These are phyloP conservation scores for Claviceps capensis DNA, from an alignment of 2,329 filamentous ascomycete species.

Conservation along the genomic window DNA sequence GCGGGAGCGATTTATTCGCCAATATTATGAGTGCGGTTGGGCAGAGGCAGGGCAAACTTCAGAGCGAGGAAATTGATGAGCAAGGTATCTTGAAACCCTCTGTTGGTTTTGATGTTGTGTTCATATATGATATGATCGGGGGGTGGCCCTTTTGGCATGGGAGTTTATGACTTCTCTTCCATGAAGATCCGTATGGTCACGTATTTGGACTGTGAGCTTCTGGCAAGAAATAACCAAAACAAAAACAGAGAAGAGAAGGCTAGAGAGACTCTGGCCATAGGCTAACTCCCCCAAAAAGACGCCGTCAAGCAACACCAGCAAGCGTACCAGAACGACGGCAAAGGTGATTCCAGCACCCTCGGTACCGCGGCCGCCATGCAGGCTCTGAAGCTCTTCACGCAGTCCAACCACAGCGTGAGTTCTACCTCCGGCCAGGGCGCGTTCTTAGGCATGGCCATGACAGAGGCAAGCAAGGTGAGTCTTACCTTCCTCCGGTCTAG, in stretches of 20 bases:
- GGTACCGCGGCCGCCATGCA: slow-evolving; percentile 70
- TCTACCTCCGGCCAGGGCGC: slow-evolving; percentile 52
- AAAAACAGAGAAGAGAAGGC: too few species aligned
- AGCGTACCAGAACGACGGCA: slow-evolving; percentile 44
- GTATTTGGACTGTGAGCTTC: too few species aligned
- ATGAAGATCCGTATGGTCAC: too few species aligned
- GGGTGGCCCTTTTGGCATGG: too few species aligned
- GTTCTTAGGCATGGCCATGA: slow-evolving; percentile 78
- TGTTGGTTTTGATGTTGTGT: neutral
- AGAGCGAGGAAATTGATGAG: slow-evolving; percentile 35
- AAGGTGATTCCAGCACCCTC: slow-evolving; percentile 36
- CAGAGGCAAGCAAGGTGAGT: slow-evolving; percentile 63
- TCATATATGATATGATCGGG: neutral
- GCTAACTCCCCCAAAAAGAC: slow-evolving; percentile 24
- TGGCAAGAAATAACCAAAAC: too few species aligned
- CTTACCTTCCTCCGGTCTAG: neutral
- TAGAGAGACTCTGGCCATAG: too few species aligned
- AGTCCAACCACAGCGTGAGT: slow-evolving; percentile 34
- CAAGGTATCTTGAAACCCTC: slow-evolving; percentile 23
- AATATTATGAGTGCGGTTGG: slow-evolving; percentile 31
- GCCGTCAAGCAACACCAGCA: slow-evolving; percentile 64
- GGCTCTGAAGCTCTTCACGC: slow-evolving; percentile 65
- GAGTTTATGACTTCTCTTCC: too few species aligned
- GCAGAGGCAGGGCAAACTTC: slow-evolving; percentile 34
- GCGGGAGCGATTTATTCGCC: slow-evolving; percentile 35